Conservation (phyloP, 441 rosid genomes). For the Erodium moschatum region DNA sequence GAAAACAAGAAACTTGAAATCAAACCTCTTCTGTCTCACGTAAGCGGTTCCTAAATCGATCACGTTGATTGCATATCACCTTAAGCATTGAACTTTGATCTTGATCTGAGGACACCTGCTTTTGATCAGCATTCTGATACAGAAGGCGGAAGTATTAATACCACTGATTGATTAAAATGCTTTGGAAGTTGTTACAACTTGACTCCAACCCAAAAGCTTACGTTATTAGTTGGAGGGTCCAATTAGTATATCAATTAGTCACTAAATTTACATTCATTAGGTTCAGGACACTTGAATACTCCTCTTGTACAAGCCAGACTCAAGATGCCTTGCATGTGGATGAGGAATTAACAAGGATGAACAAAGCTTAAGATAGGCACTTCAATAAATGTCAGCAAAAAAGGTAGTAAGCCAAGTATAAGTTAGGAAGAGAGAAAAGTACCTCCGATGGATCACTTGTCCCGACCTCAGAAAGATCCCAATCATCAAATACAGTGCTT, state of each 20-base stretch:
- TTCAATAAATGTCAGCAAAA: too few relatives aligned
- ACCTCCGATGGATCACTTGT: constrained; percentile 68
- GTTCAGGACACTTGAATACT: too few relatives aligned
- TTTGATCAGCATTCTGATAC: constrained; percentile 56
- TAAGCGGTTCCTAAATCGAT: constrained; percentile 77
- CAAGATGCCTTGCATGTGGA: too few relatives aligned
- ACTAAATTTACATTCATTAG: too few relatives aligned
- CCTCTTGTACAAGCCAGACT: too few relatives aligned
- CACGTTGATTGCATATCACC: constrained; percentile 93
- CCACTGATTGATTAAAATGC: background rate
- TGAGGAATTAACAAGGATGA: too few relatives aligned
- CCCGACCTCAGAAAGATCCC: constrained; percentile 86
- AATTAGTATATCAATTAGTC: too few relatives aligned
- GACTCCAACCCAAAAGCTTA: too few relatives aligned
- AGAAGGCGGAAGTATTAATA: constrained; percentile 16
- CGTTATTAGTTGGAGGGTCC: too few relatives aligned
- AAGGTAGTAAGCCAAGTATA: too few relatives aligned
- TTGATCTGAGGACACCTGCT: constrained; percentile 67
- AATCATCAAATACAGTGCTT: constrained; percentile 64
- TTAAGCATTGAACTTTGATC: constrained; percentile 97
- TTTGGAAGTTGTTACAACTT: too few relatives aligned
- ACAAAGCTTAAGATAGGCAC: too few relatives aligned
- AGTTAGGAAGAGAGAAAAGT: constrained; percentile 16
- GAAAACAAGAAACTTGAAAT: constrained; percentile 7
- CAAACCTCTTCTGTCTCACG: constrained; percentile 92